Evolutionary conservation across 768 basidiomycete species (phyloP).

Genomic region (Neoboletus magnificus): DNA sequence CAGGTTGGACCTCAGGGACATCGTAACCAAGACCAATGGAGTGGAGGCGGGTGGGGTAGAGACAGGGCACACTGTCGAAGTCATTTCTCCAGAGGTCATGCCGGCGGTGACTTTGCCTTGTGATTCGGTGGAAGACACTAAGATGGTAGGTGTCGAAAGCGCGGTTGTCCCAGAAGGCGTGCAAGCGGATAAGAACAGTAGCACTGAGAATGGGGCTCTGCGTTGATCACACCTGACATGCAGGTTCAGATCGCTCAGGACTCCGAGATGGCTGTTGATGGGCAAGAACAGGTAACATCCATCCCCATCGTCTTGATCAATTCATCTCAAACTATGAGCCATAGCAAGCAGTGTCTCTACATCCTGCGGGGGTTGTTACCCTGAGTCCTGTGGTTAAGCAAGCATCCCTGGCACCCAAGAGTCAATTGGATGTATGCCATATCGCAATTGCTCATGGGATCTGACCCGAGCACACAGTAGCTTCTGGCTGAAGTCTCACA

Average conservation of each 20-base stretch:
- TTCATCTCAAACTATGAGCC: not conserved
- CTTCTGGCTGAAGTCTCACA: constrained; percentile 29
- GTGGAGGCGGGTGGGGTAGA: not conserved
- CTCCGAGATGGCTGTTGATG: constrained; percentile 15
- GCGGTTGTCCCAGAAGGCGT: not conserved
- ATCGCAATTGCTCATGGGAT: constrained; percentile 9
- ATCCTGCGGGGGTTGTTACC: not conserved
- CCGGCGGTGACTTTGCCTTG: not conserved
- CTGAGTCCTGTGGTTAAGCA: constrained; percentile 14
- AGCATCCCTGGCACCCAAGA: constrained; percentile 15
- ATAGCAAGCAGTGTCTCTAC: constrained; percentile 5
- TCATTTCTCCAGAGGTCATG: not conserved
- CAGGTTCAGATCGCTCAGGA: constrained; percentile 1
- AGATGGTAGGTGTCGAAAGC: constrained; percentile 21
- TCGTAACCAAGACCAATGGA: not conserved
- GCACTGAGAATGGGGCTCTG: not conserved
- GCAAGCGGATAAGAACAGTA: not conserved
- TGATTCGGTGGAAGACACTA: constrained; percentile 5
- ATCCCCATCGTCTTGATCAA: not conserved
- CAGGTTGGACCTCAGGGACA: constrained; percentile 1
- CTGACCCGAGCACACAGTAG: constrained; percentile 20
- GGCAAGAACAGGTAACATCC: constrained; percentile 22
- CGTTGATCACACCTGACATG: constrained; percentile 1
- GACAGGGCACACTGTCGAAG: not conserved
- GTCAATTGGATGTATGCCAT: constrained; percentile 28